Percentiles rank a stretch among this genome's conserved stretches.
Evolutionary conservation across 768 basidiomycete species (phyloP).

Genomic region (Cubamyces lactineus): DNA sequence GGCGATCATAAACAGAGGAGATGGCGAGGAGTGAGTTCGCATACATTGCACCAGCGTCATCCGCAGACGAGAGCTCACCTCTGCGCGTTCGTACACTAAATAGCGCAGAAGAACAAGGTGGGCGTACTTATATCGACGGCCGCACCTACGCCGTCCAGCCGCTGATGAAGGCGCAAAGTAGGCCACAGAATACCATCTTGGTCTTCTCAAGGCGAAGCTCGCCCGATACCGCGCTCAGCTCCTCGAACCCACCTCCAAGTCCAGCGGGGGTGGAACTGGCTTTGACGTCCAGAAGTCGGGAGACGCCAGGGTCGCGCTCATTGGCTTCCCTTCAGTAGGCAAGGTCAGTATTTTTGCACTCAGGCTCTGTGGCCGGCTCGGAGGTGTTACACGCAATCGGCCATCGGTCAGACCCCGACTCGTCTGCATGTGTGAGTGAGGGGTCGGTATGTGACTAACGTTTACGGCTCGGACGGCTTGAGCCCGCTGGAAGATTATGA

Average conservation of each 20-base stretch:
- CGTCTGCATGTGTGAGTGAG: too few relatives aligned
- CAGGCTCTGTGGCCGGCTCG: too few relatives aligned
- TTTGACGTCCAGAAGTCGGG: constrained; percentile 90
- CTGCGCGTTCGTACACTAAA: not conserved
- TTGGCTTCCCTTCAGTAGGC: constrained; percentile 96
- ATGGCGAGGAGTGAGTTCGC: constrained; percentile 87
- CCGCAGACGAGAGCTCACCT: not conserved
- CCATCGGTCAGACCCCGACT: too few relatives aligned
- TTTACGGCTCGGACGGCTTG: too few relatives aligned
- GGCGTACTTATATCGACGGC: constrained; percentile 8
- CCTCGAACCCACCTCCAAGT: constrained; percentile 88
- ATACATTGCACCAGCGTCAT: not conserved
- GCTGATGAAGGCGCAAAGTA: constrained; percentile 35
- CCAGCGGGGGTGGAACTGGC: constrained; percentile 76
- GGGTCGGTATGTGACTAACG: too few relatives aligned
- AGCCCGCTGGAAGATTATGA: too few relatives aligned
- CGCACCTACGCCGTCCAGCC: not conserved
- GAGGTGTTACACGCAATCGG: too few relatives aligned
- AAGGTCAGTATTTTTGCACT: constrained; percentile 48
- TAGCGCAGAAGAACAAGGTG: constrained; percentile 96
- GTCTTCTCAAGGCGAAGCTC: constrained; percentile 91
- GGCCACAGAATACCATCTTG: constrained; percentile 95
- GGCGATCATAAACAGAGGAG: constrained; percentile 64
- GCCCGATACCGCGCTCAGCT: constrained; percentile 94
- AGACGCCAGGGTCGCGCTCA: constrained; percentile 89